A percentile compares a stretch with the other conserved stretches of the same genome.
phyloP scores from a whole-genome alignment of 1,284 basidiomycete species.

The Entoloma clypeatum region DNA sequence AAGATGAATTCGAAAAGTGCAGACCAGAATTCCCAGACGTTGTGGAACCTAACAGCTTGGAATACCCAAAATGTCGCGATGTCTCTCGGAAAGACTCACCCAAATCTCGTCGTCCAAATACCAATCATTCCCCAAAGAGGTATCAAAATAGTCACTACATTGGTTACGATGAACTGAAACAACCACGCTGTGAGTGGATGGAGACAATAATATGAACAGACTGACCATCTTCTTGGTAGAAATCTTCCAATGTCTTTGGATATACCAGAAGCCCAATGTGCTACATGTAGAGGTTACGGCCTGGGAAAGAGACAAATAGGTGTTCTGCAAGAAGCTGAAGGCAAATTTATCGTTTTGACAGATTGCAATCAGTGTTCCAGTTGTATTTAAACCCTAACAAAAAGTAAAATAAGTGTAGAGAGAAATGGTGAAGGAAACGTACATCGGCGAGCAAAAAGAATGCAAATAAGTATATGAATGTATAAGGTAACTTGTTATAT shows the following conservation, averaged over 20 bases:
- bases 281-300: conserved; percentile 69
- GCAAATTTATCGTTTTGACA: conserved; percentile 80
- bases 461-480: conserved; percentile 70
- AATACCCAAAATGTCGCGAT: conserved; percentile 2
- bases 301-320: conserved; percentile 72
- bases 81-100: conserved; percentile 37
- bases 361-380: conserved; percentile 70
- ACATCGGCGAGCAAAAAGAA: conserved; percentile 80
- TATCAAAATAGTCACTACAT: conserved; percentile 72
- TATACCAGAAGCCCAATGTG: conserved; percentile 76
- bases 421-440: conserved; percentile 20
- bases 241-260: conserved; percentile 75
- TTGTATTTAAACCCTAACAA: conserved; percentile 70
- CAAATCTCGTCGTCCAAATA: conserved; percentile 73
- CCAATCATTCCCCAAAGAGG: conserved; percentile 87
- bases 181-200: not conserved
- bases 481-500: conserved; percentile 69
- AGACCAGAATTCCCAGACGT: conserved; percentile 81
- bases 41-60: conserved; percentile 59
- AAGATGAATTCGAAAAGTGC: conserved; percentile 10
- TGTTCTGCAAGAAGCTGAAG: conserved; percentile 67
- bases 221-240: conserved; percentile 73
- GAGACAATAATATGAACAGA: not conserved
- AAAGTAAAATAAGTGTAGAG: not conserved
- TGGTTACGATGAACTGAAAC: conserved; percentile 68